Percentiles rank a stretch among this genome's conserved stretches.
Evolutionary conservation across 1,284 basidiomycete genomes (phyloP).

Genomic region (Cryptococcus jaspeensis): DNA sequence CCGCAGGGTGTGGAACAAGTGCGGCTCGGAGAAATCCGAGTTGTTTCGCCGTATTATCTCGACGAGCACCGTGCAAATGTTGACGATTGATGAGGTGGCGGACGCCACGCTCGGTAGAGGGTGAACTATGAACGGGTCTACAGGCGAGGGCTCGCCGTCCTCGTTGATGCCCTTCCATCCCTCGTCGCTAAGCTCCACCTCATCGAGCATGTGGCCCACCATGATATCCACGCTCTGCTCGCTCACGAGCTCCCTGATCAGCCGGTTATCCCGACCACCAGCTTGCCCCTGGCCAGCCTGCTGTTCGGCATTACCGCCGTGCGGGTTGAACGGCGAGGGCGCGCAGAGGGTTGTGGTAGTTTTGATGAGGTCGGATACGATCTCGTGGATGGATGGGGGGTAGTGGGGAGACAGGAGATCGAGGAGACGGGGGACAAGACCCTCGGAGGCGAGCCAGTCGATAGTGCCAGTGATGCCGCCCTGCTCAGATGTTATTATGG

Average conservation of each 20-base stretch:
- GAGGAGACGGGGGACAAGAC: constrained; percentile 77
- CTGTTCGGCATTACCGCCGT: constrained; percentile 61
- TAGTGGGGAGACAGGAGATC: constrained; percentile 78
- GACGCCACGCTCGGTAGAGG: constrained; percentile 67
- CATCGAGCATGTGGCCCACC: constrained; percentile 74
- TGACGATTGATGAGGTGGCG: constrained; percentile 81
- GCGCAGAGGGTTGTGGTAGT: constrained; percentile 93
- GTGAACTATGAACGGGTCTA: constrained; percentile 45
- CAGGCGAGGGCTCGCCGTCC: constrained; percentile 15
- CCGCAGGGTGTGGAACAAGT: constrained; percentile 91
- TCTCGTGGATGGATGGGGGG: constrained; percentile 75
- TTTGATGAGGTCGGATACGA: constrained; percentile 89
- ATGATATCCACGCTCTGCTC: constrained; percentile 71
- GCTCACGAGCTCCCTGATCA: constrained; percentile 86
- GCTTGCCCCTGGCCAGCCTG: constrained; percentile 47
- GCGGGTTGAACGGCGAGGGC: constrained; percentile 61
- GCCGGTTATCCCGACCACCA: constrained; percentile 62
- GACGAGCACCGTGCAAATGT: constrained; percentile 86
- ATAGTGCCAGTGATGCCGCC: constrained; percentile 80
- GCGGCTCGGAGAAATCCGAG: constrained; percentile 97
- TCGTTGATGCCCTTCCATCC: constrained; percentile 29
- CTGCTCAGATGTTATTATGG: constrained; percentile 91
- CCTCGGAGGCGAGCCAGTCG: constrained; percentile 86
- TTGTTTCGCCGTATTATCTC: constrained; percentile 99
- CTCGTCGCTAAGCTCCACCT: constrained; percentile 55